These are phyloP conservation scores for Lavandula angustifolia DNA, from an alignment of 257 asterid genomes.

Conservation along the genomic window DNA sequence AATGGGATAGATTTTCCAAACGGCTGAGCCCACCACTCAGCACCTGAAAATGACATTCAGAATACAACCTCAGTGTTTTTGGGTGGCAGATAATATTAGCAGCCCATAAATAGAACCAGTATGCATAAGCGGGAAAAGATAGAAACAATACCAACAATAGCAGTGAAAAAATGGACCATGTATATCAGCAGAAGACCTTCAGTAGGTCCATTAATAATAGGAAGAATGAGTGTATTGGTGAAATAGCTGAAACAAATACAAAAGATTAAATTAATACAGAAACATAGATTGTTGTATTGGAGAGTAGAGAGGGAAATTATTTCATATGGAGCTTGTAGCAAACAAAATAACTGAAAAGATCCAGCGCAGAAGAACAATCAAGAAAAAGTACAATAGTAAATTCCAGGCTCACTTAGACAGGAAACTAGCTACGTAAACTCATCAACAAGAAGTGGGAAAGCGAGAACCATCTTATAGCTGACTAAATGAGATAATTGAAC, in stretches of 20 bases:
- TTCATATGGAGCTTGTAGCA: conserved; percentile 18
- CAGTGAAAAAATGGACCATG: conserved; percentile 78
- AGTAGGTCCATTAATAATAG: conserved; percentile 94
- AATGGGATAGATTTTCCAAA: conserved; percentile 76
- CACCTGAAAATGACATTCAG: conserved; percentile 55
- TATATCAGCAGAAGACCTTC: conserved; percentile 98
- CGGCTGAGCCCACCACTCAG: conserved; percentile 92
- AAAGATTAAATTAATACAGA: conserved; percentile 6
- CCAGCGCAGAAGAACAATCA: neutral
- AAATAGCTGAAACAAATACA: conserved; percentile 66
- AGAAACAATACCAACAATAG: conserved; percentile 64
- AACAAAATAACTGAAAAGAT: neutral
- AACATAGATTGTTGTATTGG: conserved; percentile 7
- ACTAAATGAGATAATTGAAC: neutral
- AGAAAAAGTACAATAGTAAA: neutral
- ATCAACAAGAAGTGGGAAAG: neutral
- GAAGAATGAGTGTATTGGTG: conserved; percentile 96
- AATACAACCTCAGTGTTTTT: conserved; percentile 22
- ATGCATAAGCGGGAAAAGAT: conserved; percentile 23
- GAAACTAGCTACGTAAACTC: neutral
- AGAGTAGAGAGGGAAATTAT: neutral
- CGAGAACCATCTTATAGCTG: neutral
- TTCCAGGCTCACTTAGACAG: neutral
- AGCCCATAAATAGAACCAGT: conserved; percentile 11
- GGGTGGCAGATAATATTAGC: conserved; percentile 3